Base-by-base conservation (phyloP, 495 filamentous ascomycete species). In the Aspergillus mulundensis region DNA sequence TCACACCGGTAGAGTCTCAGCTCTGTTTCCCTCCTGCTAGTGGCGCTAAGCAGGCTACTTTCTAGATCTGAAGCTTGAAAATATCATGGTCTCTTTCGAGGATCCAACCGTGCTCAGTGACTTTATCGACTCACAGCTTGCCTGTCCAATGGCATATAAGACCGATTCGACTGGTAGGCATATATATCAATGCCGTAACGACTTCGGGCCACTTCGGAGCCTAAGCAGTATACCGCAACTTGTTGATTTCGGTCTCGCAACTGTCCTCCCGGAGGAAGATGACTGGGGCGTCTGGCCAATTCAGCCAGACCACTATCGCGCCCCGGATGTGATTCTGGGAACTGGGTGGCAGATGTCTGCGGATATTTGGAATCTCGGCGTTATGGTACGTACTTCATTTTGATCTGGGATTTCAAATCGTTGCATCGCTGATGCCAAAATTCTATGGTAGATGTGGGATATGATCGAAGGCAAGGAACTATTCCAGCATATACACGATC, bases 161-260 rank as follows among this genome's bases (percentile, higher is more conserved):
- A 63, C 67, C 56, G 65, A 71, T 60, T 60, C 63, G 10, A 38
- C 50, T 5, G 70, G 66, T 51, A 58, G 66, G 57, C 58, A 61
- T 47, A 65, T 76, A 2, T 77, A 77, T 66, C 67, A 61, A 42
- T 72, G 60, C 30, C 69, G 62, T 57, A 73, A 72, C 62, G 60
- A 76, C 52, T 73, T 77, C 56, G 73, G 75, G 21, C 66, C 60
- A 58, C 60, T 75, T 7, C 69, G 67, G 66, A 62, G 54, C 54
- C 58, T 61, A 20, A 62, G 56, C 53, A 73, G 65, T 59, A 61
- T 71, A 59, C 70, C 67, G 63, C 90, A 92, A 76, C 89, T 95
- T 62, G 90, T 89, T 69, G 90, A 95, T 75, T 95, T 94, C 70
- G 90, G 90, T 51, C 74, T 93, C 12, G 88, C 90, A n/a, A 84